A percentile compares a stretch with the other conserved stretches of the same genome.
These are phyloP conservation scores for Tetrahymena malaccensis DNA, from an alignment of 73 alveolate genomes.

Conservation along the genomic window DNA sequence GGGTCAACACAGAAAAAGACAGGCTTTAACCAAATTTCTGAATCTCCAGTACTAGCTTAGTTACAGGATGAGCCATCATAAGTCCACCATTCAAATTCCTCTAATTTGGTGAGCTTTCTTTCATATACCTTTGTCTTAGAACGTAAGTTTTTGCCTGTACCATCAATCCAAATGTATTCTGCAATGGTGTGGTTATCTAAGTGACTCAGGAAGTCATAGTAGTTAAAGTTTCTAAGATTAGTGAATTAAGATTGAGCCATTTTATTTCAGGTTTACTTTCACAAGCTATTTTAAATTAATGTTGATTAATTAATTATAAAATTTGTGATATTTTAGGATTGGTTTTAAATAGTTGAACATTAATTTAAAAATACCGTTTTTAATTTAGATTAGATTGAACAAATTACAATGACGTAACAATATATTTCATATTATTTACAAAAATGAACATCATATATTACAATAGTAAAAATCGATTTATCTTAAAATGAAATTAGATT, in stretches of 20 bases:
- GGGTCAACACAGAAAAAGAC: slow-evolving; percentile 76
- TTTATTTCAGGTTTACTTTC: neutral
- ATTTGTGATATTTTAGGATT: neutral
- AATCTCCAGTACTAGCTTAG: slow-evolving; percentile 75
- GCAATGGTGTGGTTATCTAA: slow-evolving; percentile 22
- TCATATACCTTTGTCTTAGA: slow-evolving; percentile 61
- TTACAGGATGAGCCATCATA: slow-evolving; percentile 87
- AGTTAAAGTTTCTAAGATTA: slow-evolving; percentile 26
- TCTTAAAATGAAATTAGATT: no score
- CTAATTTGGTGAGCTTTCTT: slow-evolving; percentile 7
- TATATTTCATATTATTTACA: neutral
- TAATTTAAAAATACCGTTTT: neutral
- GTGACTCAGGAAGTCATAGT: neutral
- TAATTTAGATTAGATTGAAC: neutral
- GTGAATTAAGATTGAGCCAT: neutral
- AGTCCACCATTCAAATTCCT: slow-evolving; percentile 83
- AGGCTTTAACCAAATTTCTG: slow-evolving; percentile 83
- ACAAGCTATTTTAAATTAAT: no score
- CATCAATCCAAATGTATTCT: slow-evolving; percentile 82
- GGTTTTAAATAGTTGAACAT: neutral
- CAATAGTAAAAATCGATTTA: neutral
- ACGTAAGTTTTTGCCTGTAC: slow-evolving; percentile 57
- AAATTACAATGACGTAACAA: neutral
- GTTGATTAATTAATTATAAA: neutral
- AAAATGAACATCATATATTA: neutral